Percentiles rank a stretch among this genome's conserved stretches.
These are phyloP conservation scores for Suillus ampliporus DNA, from an alignment of 768 basidiomycete genomes.

Conservation along the genomic window DNA sequence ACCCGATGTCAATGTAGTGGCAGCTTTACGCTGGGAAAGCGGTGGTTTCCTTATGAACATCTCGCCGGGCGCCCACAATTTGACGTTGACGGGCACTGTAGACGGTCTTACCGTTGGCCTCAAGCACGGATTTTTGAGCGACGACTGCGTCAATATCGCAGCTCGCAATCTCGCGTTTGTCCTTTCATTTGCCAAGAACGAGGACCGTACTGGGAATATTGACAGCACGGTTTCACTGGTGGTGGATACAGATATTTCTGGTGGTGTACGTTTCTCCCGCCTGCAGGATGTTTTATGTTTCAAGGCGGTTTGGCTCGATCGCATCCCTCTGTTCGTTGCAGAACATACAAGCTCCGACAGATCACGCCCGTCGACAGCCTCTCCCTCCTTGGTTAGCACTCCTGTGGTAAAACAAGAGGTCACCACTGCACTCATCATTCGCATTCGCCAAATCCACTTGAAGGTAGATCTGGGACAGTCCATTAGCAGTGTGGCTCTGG, in stretches of 20 bases:
- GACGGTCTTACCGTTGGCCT: constrained; percentile 82
- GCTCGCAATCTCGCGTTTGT: constrained; percentile 85
- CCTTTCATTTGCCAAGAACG: constrained; percentile 64
- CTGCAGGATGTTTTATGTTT: constrained; percentile 93
- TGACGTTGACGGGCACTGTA: constrained; percentile 79
- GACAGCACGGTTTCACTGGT: constrained; percentile 71
- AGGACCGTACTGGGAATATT: constrained; percentile 38
- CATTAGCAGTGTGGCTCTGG: constrained; percentile 73
- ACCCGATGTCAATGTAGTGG: constrained; percentile 92
- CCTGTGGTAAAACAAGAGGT: constrained; percentile 47
- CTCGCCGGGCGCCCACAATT: constrained; percentile 71
- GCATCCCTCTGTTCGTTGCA: constrained; percentile 74
- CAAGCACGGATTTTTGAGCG: constrained; percentile 84
- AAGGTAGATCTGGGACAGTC: constrained; percentile 87
- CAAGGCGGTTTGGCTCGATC: constrained; percentile 94
- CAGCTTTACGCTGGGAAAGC: constrained; percentile 90
- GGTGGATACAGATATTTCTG: constrained; percentile 85
- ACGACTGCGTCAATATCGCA: constrained; percentile 80
- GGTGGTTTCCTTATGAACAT: constrained; percentile 88
- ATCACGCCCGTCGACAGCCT: constrained; percentile 23
- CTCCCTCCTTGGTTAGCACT: constrained; percentile 19
- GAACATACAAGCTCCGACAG: constrained; percentile 32
- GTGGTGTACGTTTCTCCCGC: constrained; percentile 80
- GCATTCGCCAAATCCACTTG: constrained; percentile 74
- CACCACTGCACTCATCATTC: constrained; percentile 67